Base-by-base conservation (phyloP, 768 basidiomycete genomes). In the Pisolithus marmoratus region DNA sequence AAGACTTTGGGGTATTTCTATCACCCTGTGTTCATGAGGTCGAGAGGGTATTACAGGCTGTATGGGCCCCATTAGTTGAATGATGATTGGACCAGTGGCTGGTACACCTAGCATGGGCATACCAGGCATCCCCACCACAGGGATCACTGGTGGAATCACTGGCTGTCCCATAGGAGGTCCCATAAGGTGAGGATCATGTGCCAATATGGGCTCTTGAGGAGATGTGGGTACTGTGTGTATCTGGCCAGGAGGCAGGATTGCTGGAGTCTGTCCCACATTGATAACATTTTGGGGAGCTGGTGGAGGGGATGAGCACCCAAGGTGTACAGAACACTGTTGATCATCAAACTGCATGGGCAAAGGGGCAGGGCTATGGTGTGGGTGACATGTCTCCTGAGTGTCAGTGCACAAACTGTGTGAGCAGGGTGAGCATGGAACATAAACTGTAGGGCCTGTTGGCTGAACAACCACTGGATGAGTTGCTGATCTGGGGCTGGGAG, bases 381-480 rank as follows among this genome's bases (percentile, higher is more conserved):
- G 65, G 2, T 52, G 50, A 24, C 41, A 61, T n/a, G 65, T 53
- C n/a, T 50, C 54, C 22, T 67, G 63, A 9, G 63, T 66, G 7
- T 60, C 51, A 14, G 64, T 67, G 34, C 20, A 26, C 20, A 63
- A 67, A 42, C 38, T 51, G 2, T 58, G 45, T 1, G 64, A 44
- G 1, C 43, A 9, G 23, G 42, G 23, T 9, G 43, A 29, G 17
- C 9, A 6, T 14, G 17, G 14, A 27, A 44, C 12, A 26, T 8
- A 5, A 15, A 44, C 23, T 44, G 23, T 24, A 17, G 43, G 43
- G 24, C 23, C 20, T 23, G 42, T 7, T 11, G 42, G 42, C 20
- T 24, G 42, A 24, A 43, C 43, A 26, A 27, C 8, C 43, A 44
- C 23, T 2, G 43, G 43, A 23, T 23, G 43, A 19, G 38, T 22